A percentile compares a stretch with the other conserved stretches of the same genome.
phyloP scores from a whole-genome alignment of 177 flowering plant genomes.

The Vitis hybrid region DNA sequence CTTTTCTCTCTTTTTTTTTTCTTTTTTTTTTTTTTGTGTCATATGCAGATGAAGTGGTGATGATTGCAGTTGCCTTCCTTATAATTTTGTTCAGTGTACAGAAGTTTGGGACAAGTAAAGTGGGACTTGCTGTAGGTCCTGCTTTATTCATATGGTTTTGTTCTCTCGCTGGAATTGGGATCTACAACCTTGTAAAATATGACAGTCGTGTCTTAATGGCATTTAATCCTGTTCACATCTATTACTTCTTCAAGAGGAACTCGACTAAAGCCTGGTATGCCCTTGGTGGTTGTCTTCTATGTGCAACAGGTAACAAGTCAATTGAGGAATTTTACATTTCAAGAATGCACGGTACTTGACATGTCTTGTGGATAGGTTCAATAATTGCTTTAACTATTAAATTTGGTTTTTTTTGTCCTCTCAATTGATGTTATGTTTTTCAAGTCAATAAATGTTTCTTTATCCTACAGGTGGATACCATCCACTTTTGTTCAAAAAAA shows the following conservation, averaged over 20 bases:
- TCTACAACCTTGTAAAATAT: slow-evolving; percentile 84
- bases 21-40: not conserved
- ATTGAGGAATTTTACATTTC: not conserved
- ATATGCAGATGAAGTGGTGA: slow-evolving; percentile 82
- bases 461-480: no score
- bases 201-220: slow-evolving; percentile 77
- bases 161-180: slow-evolving; percentile 86
- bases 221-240: slow-evolving; percentile 90
- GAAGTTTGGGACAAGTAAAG: slow-evolving; percentile 96
- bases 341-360: not conserved
- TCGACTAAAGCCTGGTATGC: slow-evolving; percentile 84
- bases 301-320: slow-evolving; percentile 76
- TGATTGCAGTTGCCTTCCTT: slow-evolving; percentile 89
- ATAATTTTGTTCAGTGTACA: slow-evolving; percentile 89
- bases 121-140: slow-evolving; percentile 94
- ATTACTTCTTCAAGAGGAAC: slow-evolving; percentile 86
- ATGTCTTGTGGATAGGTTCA: not conserved
- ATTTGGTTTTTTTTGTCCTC: not conserved
- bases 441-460: not conserved
- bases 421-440: not conserved
- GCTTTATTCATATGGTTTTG: slow-evolving; percentile 96
- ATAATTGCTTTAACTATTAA: not conserved
- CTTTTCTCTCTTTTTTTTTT: slow-evolving; percentile 10
- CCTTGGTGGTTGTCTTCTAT: slow-evolving; percentile 93
- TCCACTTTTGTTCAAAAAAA: no score